Evolutionary conservation across 129 eudicot genomes (phyloP), one percentile per base, ranked within the genome.

Genomic region (Centella asiatica): DNA sequence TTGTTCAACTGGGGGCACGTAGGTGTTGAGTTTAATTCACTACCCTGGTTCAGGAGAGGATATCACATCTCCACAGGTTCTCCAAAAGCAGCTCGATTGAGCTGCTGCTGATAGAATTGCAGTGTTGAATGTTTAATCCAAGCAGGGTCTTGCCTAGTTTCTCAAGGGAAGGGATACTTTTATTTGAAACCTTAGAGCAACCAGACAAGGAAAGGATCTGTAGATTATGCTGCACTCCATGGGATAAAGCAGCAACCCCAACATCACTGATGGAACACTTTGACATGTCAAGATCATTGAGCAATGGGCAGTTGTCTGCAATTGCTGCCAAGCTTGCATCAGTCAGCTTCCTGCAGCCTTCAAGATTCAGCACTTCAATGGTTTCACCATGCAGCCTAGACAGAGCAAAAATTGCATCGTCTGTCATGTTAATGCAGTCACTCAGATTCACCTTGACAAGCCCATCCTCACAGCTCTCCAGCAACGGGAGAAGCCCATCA

Each of bases 21-120:
- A 24, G 29, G 61, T 12, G 15, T 18, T 36, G 18, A n/a, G 13
- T 17, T 39, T 19, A 15, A 18, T 53, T n/a, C n/a, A n/a, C 32
- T 19, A 34, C 6, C 39, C 51, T 25, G 34, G n/a, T 37, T 69
- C 54, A 90, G 57, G 77, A 83, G 28, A 93, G 93, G 67, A 88
- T 85, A 62, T 93, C 96, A 33, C 99, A 93, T 44, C 88, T 85
- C 95, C 95, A 85, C 71, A 93, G 77, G 62, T 65, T 74, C 70
- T 73, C 87, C 23, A 80, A 74, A 4, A 93, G 95, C 44, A 57
- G 46, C 70, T 85, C 92, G 20, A 93, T 74, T 23, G 80, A 46
- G 40, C 76, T 80, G 77, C 82, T 77, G 80, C 80, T 85, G 68
- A 93, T 73, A 40, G 80, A 76, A 67, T 69, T 79, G 95, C 99